phyloP scores from a whole-genome alignment of 306 rosid species.

The Fagus sylvatica region DNA sequence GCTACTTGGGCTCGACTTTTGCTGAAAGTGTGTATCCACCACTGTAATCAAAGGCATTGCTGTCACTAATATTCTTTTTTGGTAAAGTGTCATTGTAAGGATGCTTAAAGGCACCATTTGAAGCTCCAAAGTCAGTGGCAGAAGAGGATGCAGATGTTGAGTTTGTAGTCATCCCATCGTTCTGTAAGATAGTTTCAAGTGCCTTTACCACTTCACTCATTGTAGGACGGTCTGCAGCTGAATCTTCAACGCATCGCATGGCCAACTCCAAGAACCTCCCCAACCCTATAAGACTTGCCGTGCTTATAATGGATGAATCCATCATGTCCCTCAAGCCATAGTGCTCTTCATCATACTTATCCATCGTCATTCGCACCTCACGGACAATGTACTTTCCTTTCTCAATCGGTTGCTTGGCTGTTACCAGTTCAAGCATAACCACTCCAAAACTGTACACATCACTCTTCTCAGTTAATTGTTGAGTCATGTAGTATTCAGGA shows the following conservation, averaged over 20 bases:
- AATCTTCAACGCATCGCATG: conserved; percentile 84
- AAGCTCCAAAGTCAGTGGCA: conserved; percentile 68
- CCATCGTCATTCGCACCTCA: conserved; percentile 51
- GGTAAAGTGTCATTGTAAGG: conserved; percentile 62
- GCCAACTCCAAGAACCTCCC: conserved; percentile 77
- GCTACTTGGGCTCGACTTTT: conserved; percentile 79
- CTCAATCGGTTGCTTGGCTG: conserved; percentile 81
- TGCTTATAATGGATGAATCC: conserved; percentile 62
- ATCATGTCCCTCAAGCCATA: conserved; percentile 66
- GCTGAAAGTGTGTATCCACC: conserved; percentile 67
- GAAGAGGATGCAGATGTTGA: conserved; percentile 90
- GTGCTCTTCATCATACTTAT: conserved; percentile 53
- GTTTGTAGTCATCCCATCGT: conserved; percentile 82
- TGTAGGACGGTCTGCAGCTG: conserved; percentile 79
- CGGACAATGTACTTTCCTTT: conserved; percentile 87
- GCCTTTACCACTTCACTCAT: conserved; percentile 84
- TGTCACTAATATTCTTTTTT: conserved; percentile 54
- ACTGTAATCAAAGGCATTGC: conserved; percentile 64
- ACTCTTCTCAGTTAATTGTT: conserved; percentile 83
- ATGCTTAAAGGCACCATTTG: conserved; percentile 55
- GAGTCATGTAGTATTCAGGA: conserved; percentile 95
- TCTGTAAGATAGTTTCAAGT: conserved; percentile 69
- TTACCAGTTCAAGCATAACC: conserved; percentile 81
- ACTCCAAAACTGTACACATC: conserved; percentile 95
- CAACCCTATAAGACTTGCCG: conserved; percentile 50